These are phyloP conservation scores for Dipodascus albidus DNA, from an alignment of 805 yeast species.

Conservation along the genomic window DNA sequence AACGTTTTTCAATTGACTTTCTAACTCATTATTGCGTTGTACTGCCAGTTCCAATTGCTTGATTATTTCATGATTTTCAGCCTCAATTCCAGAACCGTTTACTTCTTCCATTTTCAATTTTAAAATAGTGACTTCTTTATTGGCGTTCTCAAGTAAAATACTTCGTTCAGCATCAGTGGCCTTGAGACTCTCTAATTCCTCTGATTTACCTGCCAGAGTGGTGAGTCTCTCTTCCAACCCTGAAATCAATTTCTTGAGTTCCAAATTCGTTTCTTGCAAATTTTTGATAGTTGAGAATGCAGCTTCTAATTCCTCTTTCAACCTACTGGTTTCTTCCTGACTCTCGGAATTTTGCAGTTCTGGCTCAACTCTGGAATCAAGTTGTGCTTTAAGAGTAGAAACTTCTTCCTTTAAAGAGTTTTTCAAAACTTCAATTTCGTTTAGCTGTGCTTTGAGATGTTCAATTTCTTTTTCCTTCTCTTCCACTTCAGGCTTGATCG, in stretches of 20 bases:
- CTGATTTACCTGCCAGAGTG: not conserved
- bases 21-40: not conserved
- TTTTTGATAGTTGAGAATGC: not conserved
- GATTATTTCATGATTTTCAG: not conserved
- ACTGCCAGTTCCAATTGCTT: not conserved
- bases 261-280: not conserved
- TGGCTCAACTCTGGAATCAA: too few species aligned
- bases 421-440: not conserved
- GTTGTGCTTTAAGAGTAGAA: not conserved
- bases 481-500: conserved; percentile 13
- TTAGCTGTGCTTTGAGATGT: not conserved
- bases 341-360: not conserved
- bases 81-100: not conserved
- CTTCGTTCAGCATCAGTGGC: not conserved
- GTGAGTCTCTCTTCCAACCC: not conserved
- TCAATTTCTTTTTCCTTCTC: not conserved
- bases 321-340: not conserved
- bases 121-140: not conserved
- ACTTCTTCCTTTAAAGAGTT: not conserved
- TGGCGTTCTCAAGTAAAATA: not conserved
- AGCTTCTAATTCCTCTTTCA: not conserved
- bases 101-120: not conserved
- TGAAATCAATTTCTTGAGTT: not conserved
- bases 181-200: not conserved
- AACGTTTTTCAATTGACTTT: not conserved